Evolutionary conservation across 352 stramenopile genomes (phyloP).

Genomic region (Globisporangium apiculatum): DNA sequence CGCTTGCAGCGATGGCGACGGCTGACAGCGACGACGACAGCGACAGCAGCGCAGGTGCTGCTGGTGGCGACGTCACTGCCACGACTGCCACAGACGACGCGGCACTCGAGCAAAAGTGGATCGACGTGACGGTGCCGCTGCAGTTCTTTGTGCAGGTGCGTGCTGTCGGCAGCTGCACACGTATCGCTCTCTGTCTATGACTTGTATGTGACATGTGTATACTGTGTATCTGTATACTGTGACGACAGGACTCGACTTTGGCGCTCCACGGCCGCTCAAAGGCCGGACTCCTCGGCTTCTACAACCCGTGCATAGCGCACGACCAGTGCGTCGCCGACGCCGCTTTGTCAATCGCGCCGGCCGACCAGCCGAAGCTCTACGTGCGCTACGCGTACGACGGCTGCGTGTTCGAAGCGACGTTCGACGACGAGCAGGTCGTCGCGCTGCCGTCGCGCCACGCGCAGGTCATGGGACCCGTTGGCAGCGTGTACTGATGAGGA

Average conservation of each 20-base stretch:
- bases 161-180: not conserved
- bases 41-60: conserved; percentile 13
- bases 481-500: conserved; percentile 45
- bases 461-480: conserved; percentile 56
- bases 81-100: not conserved
- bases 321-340: conserved; percentile 36
- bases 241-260: conserved; percentile 42
- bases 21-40: conserved; percentile 10
- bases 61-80: conserved; percentile 10
- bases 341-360: conserved; percentile 1
- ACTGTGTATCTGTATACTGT: not conserved
- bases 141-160: conserved; percentile 76
- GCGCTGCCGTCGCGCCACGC: conserved; percentile 66
- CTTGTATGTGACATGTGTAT: too few relatives aligned
- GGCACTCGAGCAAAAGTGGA: conserved; percentile 40
- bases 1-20: conserved; percentile 13
- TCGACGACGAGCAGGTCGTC: conserved; percentile 66
- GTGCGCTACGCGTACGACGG: conserved; percentile 69
- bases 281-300: conserved; percentile 67
- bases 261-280: conserved; percentile 52
- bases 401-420: conserved; percentile 76
- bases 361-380: conserved; percentile 55
- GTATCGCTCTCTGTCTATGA: not conserved
- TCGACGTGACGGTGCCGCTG: conserved; percentile 74
- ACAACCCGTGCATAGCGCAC: conserved; percentile 64